phyloP scores from a whole-genome alignment of 768 basidiomycete species.

The Amanita fuliginea region DNA sequence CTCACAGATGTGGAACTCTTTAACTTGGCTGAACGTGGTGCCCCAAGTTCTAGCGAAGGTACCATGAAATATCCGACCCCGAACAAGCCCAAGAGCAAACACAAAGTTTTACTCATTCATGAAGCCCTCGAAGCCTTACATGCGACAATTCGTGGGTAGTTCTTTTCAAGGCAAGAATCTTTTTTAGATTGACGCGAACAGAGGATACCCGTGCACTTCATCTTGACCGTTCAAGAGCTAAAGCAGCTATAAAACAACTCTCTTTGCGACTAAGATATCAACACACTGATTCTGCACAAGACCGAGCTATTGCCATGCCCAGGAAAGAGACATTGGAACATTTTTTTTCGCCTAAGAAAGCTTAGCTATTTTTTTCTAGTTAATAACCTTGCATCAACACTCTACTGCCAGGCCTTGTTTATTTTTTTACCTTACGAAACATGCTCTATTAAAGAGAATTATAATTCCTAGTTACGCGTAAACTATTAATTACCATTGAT shows the following conservation, averaged over 20 bases:
- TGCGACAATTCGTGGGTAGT: constrained; percentile 48
- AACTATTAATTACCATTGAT: background rate
- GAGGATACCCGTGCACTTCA: constrained; percentile 68
- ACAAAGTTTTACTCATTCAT: constrained; percentile 38
- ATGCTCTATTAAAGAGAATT: constrained; percentile 4
- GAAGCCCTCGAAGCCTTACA: constrained; percentile 40
- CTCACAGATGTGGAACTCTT: constrained; percentile 50
- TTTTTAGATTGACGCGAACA: constrained; percentile 13
- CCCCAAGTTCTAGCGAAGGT: background rate
- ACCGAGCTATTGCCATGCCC: background rate
- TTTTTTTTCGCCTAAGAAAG: constrained; percentile 4
- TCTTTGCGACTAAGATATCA: constrained; percentile 5
- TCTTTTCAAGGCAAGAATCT: background rate
- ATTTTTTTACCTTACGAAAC: constrained; percentile 5
- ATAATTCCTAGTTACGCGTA: background rate
- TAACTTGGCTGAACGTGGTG: constrained; percentile 32
- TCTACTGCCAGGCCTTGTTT: background rate
- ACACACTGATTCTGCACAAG: constrained; percentile 6
- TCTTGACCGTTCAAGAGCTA: constrained; percentile 66
- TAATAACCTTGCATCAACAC: background rate
- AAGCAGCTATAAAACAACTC: constrained; percentile 47
- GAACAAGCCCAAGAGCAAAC: constrained; percentile 14
- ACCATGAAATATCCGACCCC: constrained; percentile 11
- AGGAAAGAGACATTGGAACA: constrained; percentile 11
- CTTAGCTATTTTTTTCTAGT: background rate